These are phyloP conservation scores for Pogostemon cablin DNA, from an alignment of 257 asterid species.

Conservation along the genomic window DNA sequence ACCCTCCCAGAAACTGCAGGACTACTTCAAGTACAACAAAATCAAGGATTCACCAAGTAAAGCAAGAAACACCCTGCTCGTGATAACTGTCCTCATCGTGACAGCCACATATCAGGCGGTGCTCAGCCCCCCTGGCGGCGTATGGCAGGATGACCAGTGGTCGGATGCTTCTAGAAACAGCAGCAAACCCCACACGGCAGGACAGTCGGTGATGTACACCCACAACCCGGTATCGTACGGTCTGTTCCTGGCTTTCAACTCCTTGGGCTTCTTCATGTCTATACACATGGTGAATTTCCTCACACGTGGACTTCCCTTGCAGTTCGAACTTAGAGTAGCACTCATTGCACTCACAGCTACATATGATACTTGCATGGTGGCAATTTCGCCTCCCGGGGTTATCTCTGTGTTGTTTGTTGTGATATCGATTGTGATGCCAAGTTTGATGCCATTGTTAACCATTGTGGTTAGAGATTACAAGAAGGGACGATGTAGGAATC, in stretches of 20 bases:
- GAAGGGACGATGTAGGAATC: slow-evolving; percentile 1
- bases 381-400: slow-evolving; percentile 33
- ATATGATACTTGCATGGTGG: slow-evolving; percentile 45
- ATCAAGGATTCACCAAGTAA: slow-evolving; percentile 40
- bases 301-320: slow-evolving; percentile 45
- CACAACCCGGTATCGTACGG: slow-evolving; percentile 26
- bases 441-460: slow-evolving; percentile 16
- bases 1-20: slow-evolving; percentile 29
- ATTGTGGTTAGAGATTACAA: slow-evolving; percentile 28
- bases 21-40: slow-evolving; percentile 42
- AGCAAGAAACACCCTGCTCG: slow-evolving; percentile 45
- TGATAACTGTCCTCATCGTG: slow-evolving; percentile 49
- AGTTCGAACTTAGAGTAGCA: slow-evolving; percentile 47
- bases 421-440: slow-evolving; percentile 32
- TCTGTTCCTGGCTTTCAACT: slow-evolving; percentile 48
- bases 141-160: slow-evolving; percentile 52
- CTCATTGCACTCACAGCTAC: slow-evolving; percentile 41
- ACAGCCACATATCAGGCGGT: slow-evolving; percentile 59
- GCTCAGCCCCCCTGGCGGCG: slow-evolving; percentile 65
- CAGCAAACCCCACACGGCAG: slow-evolving; percentile 36
- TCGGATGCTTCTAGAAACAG: not conserved
- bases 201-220: slow-evolving; percentile 53
- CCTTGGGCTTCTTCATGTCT: slow-evolving; percentile 53
- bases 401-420: slow-evolving; percentile 12
- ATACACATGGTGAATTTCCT: slow-evolving; percentile 47